These are phyloP conservation scores for Bruguiera sexangula DNA, from an alignment of 345 rosid genomes.

Conservation along the genomic window DNA sequence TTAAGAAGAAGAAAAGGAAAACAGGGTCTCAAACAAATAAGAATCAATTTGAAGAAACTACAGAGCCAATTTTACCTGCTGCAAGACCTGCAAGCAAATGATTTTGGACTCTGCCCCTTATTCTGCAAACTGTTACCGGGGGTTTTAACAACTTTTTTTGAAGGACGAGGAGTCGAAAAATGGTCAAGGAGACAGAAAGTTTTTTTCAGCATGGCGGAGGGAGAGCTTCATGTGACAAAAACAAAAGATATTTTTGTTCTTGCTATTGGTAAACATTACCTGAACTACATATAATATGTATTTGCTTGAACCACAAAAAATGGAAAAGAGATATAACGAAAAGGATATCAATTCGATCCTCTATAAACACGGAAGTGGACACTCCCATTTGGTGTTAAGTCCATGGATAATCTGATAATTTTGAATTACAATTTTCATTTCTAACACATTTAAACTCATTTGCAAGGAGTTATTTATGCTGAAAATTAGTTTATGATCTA, in stretches of 20 bases:
- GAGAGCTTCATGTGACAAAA: too few species aligned
- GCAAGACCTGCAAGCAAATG: constrained; percentile 58
- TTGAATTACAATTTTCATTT: too few species aligned
- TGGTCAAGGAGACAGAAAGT: constrained; percentile 13
- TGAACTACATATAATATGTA: not conserved
- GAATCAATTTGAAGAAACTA: not conserved
- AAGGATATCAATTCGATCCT: not conserved
- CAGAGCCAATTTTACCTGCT: constrained; percentile 32
- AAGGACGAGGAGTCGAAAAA: constrained; percentile 72
- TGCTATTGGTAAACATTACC: too few species aligned
- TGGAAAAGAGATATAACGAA: not conserved
- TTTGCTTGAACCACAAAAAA: not conserved
- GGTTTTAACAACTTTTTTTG: constrained; percentile 50
- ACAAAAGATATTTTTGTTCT: too few species aligned
- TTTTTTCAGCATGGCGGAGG: too few species aligned
- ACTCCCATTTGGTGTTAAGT: not conserved
- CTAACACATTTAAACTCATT: too few species aligned
- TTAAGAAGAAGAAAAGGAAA: not conserved
- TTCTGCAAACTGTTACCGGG: constrained; percentile 35
- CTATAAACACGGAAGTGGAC: not conserved
- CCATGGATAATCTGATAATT: too few species aligned
- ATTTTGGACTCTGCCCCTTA: constrained; percentile 48
- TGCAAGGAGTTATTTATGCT: too few species aligned
- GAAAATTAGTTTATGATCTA: too few species aligned
- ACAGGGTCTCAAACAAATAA: not conserved